Percentiles rank a stretch among this genome's conserved stretches.
Conservation (phyloP, 1,284 basidiomycete genomes). For the Puccinia polysora region DNA sequence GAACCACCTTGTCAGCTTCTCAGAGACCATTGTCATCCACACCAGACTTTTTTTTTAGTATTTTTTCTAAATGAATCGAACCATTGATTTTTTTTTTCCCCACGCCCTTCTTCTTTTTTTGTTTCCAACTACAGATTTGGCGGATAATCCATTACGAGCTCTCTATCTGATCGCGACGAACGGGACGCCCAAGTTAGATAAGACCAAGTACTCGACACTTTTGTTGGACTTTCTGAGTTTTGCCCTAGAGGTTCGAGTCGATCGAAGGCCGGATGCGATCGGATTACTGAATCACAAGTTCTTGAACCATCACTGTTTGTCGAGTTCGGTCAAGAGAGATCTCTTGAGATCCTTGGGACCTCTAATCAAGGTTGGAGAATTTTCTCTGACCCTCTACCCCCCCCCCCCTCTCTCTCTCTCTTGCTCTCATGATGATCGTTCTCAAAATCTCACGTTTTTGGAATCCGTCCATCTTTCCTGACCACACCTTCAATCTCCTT, state of each 20-base stretch:
- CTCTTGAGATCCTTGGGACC: too few relatives aligned
- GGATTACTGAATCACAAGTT: slow-evolving; percentile 61
- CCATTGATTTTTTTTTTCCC: slow-evolving; percentile 13
- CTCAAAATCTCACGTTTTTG: too few relatives aligned
- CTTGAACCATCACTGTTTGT: slow-evolving; percentile 15
- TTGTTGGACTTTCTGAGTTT: slow-evolving; percentile 87
- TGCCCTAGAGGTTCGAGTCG: slow-evolving; percentile 89
- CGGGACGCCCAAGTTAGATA: slow-evolving; percentile 93
- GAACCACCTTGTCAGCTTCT: slow-evolving; percentile 96
- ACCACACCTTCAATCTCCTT: too few relatives aligned
- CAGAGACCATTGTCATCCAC: slow-evolving; percentile 48
- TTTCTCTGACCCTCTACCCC: too few relatives aligned
- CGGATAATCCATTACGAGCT: slow-evolving; percentile 52
- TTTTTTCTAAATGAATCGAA: too few relatives aligned
- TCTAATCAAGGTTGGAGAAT: too few relatives aligned
- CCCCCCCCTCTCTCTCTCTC: too few relatives aligned
- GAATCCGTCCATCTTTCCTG: too few relatives aligned
- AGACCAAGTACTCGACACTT: slow-evolving; percentile 76
- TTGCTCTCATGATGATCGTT: too few relatives aligned
- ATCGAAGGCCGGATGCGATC: slow-evolving; percentile 81
- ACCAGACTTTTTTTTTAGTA: too few relatives aligned
- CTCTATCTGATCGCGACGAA: slow-evolving; percentile 96
- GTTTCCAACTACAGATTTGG: slow-evolving; percentile 47
- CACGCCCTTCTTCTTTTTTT: slow-evolving; percentile 7
- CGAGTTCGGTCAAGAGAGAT: too few relatives aligned